These are phyloP conservation scores for Hysterangium stoloniferum DNA, from an alignment of 768 basidiomycete species.

Conservation along the genomic window DNA sequence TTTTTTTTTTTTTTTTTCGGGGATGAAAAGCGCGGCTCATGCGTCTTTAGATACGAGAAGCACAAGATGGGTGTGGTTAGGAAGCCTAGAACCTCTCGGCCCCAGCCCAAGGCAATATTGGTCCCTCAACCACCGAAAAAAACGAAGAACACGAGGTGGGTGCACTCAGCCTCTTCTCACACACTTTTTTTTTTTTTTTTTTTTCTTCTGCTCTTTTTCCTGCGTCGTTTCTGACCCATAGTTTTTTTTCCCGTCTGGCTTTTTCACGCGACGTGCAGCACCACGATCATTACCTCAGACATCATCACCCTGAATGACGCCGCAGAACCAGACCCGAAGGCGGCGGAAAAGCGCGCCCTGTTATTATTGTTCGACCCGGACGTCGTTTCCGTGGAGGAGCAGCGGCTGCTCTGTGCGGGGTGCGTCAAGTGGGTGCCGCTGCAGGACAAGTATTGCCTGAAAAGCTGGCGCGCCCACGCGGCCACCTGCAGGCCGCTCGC, in stretches of 20 bases:
- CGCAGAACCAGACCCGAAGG: background rate
- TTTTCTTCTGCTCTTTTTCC: background rate
- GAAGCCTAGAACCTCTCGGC: too few relatives aligned
- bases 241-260: background rate
- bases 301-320: too few relatives aligned
- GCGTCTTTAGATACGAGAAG: too few relatives aligned
- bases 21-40: too few relatives aligned
- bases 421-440: slow-evolving; percentile 5
- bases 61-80: too few relatives aligned
- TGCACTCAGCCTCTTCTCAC: too few relatives aligned
- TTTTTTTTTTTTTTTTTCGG: too few relatives aligned
- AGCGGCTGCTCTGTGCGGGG: slow-evolving; percentile 1
- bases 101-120: too few relatives aligned
- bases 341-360: background rate
- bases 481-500: background rate
- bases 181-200: background rate
- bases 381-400: background rate
- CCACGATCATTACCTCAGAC: background rate
- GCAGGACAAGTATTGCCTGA: background rate
- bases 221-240: background rate
- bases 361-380: background rate
- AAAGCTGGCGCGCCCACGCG: background rate
- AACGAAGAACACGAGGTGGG: background rate
- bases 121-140: too few relatives aligned
- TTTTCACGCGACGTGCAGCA: too few relatives aligned